Base-by-base conservation (phyloP, 352 stramenopile genomes). In the Phytophthora rubi region DNA sequence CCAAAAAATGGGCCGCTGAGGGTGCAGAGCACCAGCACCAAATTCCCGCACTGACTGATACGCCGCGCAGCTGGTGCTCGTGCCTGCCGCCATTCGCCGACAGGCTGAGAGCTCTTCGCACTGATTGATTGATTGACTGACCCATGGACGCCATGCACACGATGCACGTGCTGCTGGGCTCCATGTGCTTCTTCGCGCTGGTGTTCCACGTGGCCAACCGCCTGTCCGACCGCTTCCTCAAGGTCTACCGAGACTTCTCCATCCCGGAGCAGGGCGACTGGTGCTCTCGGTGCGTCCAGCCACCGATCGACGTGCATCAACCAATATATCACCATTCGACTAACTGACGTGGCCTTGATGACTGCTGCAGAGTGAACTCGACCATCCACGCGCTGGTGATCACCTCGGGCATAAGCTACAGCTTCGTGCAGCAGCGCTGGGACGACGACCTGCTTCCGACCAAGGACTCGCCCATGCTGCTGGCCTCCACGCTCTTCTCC, bases 371-470 rank as follows among this genome's bases (percentile, higher is more conserved):
- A 7, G 73, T 95, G 28, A 93, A 92, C 69, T 95, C 88, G 39
- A 92, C 88, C 6, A 78, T 95, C 58, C 88, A 95, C 59, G 82
- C 88, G 13, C 58, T 86, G 21, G 66, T 90, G 59, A 91, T 94
- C 60, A 79, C 87, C 37, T 62, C 75, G 2, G 85, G 80, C 28
- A 85, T 94, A 76, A 64, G 82, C 39, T 93, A 89, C 70, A 88
- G 82, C 47, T 70, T 89, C 59, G 35, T 74, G 5, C 67, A 76
- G 32, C 83, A 94, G 68, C 53, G 82, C 47, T 95, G 88, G 88
- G 82, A 92, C 64, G 67, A 73, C 1, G 56, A 93, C 28, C 55
- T 90, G 30, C 70, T 91, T 48, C 88, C 88, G 0, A 70, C 88
- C 3, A 75, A 80, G 32, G 88, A 85, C 32, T 82, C 76, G 30